Conservation (phyloP, 1,284 basidiomycete species). For the Ceratobasidium sp. region DNA sequence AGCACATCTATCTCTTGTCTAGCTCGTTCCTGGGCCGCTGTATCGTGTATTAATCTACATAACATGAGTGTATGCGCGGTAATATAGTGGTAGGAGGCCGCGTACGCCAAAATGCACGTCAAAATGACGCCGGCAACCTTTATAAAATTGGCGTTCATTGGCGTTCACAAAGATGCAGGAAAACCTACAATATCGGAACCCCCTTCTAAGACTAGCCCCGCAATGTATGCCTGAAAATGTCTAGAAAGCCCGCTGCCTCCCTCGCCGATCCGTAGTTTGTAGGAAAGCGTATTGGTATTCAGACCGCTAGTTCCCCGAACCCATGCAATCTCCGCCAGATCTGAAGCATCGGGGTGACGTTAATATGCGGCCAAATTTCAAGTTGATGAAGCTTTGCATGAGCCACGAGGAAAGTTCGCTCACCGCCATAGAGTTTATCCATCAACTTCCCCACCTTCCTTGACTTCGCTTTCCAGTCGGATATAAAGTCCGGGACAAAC, state of each 20-base stretch:
- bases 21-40: neutral
- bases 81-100: neutral
- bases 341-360: neutral
- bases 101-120: conserved; percentile 12
- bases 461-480: conserved; percentile 7
- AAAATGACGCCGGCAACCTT: conserved; percentile 19
- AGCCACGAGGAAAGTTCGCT: neutral
- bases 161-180: too few species aligned
- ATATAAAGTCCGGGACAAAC: conserved; percentile 11
- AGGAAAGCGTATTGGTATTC: conserved; percentile 9
- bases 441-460: conserved; percentile 6
- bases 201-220: conserved; percentile 21
- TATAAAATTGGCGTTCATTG: neutral
- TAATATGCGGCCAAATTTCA: neutral
- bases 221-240: conserved; percentile 16
- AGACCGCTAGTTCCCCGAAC: conserved; percentile 1
- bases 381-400: too few species aligned
- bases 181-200: conserved; percentile 19
- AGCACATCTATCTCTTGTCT: conserved; percentile 15
- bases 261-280: conserved; percentile 15
- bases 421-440: conserved; percentile 24
- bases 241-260: neutral
- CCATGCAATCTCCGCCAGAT: conserved; percentile 31
- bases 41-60: conserved; percentile 14
- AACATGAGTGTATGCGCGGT: conserved; percentile 8